Conservation (phyloP, 1,284 basidiomycete species). For the Tylopilus sp. region DNA sequence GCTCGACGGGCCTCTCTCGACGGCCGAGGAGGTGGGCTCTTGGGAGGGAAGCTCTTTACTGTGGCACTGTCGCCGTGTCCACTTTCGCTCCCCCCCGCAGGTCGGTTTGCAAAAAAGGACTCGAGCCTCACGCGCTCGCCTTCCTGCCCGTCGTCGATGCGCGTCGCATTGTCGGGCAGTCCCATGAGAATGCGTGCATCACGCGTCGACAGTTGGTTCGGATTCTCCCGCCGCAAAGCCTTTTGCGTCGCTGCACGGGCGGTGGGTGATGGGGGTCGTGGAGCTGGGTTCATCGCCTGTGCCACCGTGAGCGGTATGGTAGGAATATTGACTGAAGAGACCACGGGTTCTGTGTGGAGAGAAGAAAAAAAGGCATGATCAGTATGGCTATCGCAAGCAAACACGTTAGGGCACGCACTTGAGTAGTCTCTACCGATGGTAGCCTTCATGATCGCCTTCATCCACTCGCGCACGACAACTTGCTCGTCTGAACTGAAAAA, state of each 20-base stretch:
- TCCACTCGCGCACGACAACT: conserved; percentile 86
- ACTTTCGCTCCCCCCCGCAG: conserved; percentile 20
- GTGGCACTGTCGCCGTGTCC: conserved; percentile 9
- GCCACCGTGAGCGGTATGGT: conserved; percentile 95
- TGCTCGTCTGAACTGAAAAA: conserved; percentile 92
- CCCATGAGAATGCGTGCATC: conserved; percentile 84
- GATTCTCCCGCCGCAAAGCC: conserved; percentile 83
- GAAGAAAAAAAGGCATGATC: conserved; percentile 4
- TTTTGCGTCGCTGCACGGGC: conserved; percentile 88
- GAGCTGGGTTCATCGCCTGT: conserved; percentile 93
- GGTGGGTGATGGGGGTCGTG: conserved; percentile 89
- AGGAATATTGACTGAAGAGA: conserved; percentile 95
- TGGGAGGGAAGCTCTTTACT: conserved; percentile 8
- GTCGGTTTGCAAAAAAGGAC: conserved; percentile 52
- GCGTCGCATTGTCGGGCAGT: conserved; percentile 37
- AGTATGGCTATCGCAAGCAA: background rate
- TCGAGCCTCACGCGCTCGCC: conserved; percentile 47
- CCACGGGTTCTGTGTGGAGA: conserved; percentile 72
- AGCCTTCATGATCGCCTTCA: conserved; percentile 99
- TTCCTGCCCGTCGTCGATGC: conserved; percentile 35
- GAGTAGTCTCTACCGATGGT: conserved; percentile 92
- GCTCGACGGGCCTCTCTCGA: conserved; percentile 55
- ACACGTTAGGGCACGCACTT: conserved; percentile 47
- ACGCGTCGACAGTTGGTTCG: conserved; percentile 83
- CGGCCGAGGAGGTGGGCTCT: conserved; percentile 52